These are phyloP conservation scores for Ophiognomonia clavigignenti-juglandacearum DNA, from an alignment of 2,329 filamentous ascomycete genomes.

Conservation along the genomic window DNA sequence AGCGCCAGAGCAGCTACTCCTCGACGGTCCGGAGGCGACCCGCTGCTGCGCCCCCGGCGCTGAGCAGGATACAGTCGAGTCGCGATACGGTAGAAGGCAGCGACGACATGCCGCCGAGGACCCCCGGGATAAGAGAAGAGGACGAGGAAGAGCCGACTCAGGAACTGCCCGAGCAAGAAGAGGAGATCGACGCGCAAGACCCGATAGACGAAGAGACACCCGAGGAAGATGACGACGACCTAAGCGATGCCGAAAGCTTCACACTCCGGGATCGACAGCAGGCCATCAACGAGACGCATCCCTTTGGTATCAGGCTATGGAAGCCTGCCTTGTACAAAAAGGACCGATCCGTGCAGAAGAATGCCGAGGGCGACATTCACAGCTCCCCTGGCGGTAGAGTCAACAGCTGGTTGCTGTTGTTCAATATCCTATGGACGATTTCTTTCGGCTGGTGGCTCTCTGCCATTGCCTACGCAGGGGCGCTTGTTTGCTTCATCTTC, in stretches of 20 bases:
- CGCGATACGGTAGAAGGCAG: conserved; percentile 21
- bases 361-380: conserved; percentile 93
- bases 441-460: conserved; percentile 97
- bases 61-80: conserved; percentile 25
- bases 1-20: conserved; percentile 37
- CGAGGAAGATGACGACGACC: conserved; percentile 63
- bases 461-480: conserved; percentile 67
- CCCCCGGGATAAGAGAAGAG: conserved; percentile 7
- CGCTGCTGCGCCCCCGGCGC: conserved; percentile 24
- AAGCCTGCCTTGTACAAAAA: conserved; percentile 99
- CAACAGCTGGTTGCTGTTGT: conserved; percentile 76
- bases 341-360: conserved; percentile 90
- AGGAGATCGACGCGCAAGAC: conserved; percentile 26
- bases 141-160: conserved; percentile 16
- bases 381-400: conserved; percentile 86
- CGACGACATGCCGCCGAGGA: conserved; percentile 13
- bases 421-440: conserved; percentile 87
- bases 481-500: conserved; percentile 73
- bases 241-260: conserved; percentile 95
- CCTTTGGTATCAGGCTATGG: conserved; percentile 98
- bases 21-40: conserved; percentile 35
- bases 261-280: conserved; percentile 95
- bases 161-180: conserved; percentile 4
- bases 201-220: conserved; percentile 30
- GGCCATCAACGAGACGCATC: conserved; percentile 97